phyloP scores from a whole-genome alignment of 495 filamentous ascomycete species.

The Penicillium mononematosum region DNA sequence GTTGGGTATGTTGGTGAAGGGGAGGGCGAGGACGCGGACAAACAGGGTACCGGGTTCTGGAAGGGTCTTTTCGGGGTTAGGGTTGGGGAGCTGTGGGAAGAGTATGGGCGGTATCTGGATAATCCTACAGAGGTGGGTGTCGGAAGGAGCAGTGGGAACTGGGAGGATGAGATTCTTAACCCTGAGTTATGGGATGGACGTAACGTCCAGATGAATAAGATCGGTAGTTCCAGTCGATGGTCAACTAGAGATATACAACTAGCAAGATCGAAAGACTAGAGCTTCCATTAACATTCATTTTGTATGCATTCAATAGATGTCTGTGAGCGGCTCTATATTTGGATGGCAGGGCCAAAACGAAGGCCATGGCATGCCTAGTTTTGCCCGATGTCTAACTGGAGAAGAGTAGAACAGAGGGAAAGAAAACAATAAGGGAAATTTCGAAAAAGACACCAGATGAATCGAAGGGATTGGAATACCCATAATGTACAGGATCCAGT shows the following conservation, averaged over 20 bases:
- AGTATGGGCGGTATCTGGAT: conserved; percentile 59
- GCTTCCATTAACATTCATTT: conserved; percentile 6
- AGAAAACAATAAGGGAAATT: conserved; percentile 21
- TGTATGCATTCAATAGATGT: conserved; percentile 31
- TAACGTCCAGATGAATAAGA: not conserved
- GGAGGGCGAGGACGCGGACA: conserved; percentile 32
- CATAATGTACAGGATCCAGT: conserved; percentile 48
- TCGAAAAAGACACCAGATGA: conserved; percentile 38
- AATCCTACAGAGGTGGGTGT: not conserved
- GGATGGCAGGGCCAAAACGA: conserved; percentile 19
- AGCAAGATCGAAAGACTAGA: not conserved
- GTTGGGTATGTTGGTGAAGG: conserved; percentile 43
- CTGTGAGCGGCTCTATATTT: conserved; percentile 26
- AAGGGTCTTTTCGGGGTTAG: conserved; percentile 59
- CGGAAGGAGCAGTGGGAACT: conserved; percentile 19
- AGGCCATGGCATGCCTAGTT: conserved; percentile 12
- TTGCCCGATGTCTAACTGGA: conserved; percentile 20
- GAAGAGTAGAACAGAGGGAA: conserved; percentile 13
- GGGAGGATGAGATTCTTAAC: conserved; percentile 35
- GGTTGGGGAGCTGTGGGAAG: conserved; percentile 69
- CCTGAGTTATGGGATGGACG: conserved; percentile 9
- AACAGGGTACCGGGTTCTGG: conserved; percentile 65
- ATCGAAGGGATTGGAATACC: conserved; percentile 38
- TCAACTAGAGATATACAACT: not conserved
- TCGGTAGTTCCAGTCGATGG: not conserved